Percentiles rank a stretch among this genome's conserved stretches.
phyloP scores from a whole-genome alignment of 2,329 filamentous ascomycete species.

The Apiospora saccharicola region DNA sequence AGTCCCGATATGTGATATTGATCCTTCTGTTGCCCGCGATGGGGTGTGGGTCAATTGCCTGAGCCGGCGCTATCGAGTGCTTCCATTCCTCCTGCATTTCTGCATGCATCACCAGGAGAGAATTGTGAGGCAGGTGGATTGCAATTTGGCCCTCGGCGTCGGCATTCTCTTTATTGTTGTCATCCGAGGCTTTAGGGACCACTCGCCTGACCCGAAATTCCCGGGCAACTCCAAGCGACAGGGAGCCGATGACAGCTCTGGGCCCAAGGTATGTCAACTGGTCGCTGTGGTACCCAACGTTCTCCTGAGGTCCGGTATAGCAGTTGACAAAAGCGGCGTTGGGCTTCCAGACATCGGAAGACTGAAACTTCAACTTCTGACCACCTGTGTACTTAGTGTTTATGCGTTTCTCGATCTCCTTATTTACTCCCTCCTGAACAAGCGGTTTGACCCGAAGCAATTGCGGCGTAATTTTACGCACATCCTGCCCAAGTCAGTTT shows the following conservation, averaged over 20 bases:
- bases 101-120: constrained; percentile 92
- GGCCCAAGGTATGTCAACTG: constrained; percentile 94
- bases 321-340: constrained; percentile 96
- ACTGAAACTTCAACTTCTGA: constrained; percentile 80
- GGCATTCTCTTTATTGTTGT: constrained; percentile 51
- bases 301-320: constrained; percentile 82
- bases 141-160: constrained; percentile 86
- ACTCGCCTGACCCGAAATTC: constrained; percentile 89
- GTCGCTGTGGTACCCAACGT: constrained; percentile 91
- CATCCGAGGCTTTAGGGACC: constrained; percentile 63
- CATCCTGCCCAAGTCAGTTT: constrained; percentile 59
- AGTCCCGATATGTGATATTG: constrained; percentile 93
- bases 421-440: constrained; percentile 80
- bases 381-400: constrained; percentile 70
- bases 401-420: constrained; percentile 77
- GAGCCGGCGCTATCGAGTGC: constrained; percentile 79
- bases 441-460: constrained; percentile 73
- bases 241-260: constrained; percentile 83
- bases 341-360: constrained; percentile 75
- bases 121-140: constrained; percentile 94
- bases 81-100: constrained; percentile 99
- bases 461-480: constrained; percentile 77
- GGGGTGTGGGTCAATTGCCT: constrained; percentile 84
- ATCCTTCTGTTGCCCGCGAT: constrained; percentile 81
- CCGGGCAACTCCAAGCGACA: constrained; percentile 90